Base-by-base conservation (phyloP, 345 rosid species). In the Excoecaria cochinchinensis region DNA sequence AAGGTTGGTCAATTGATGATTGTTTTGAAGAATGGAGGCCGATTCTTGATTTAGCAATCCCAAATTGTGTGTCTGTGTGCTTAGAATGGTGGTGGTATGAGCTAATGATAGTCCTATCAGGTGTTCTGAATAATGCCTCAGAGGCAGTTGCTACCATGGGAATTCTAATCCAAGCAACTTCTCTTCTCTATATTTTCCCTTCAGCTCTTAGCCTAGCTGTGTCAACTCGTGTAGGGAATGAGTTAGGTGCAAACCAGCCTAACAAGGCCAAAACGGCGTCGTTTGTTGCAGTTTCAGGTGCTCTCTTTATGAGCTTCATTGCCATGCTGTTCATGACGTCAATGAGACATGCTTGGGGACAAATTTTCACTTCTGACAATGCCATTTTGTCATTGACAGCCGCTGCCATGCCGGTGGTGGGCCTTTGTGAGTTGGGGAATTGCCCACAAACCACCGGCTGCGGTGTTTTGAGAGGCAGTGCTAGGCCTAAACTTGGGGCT, bases 51-150 rank as follows among this genome's bases (percentile, higher is more conserved):
- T 40, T 86, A 6, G 90, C 92, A 6, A 73, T 89, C 31, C 90
- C 88, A 0, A 83, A 87, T 52, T 86, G 89, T 64, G 6, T 82
- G 11, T 85, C 89, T 5, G 85, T 89, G 17, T 87, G 90, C 78
- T 68, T 89, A 39, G 92, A 89, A 52, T 87, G 90, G 92, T 87
- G 90, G 90, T 86, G 90, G 90, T 89, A 89, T 15, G 90, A 89
- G 74, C 79, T 85, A 19, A 89, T 89, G 92, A 82, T 86, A 51
- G 42, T 89, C 48, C 81, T 89, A 5, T 82, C 88, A 0, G 92
- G 90, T 3, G 67, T 84, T 57, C 67, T 87, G 8, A 36, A 67
- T 10, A 82, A 86, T 25, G 80, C 86, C 61, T 42, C 83, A 0
- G 87, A 86, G 52, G 86, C 89, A 0, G 85, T 89, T 25, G 89